Conservation (phyloP, 2,329 filamentous ascomycete species). For the Colletotrichum cereale region DNA sequence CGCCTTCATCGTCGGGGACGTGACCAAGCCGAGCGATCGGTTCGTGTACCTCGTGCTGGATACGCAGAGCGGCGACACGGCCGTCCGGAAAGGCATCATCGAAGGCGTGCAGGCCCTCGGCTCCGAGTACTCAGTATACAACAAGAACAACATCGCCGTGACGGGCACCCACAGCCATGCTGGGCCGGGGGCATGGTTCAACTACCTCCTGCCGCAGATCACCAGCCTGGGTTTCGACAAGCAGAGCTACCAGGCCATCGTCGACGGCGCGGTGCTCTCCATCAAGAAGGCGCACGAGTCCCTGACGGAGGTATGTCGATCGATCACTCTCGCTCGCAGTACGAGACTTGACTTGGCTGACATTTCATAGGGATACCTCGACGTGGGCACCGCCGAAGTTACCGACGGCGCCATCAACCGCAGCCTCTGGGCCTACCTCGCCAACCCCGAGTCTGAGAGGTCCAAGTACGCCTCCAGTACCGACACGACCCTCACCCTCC, state of each 20-base stretch:
- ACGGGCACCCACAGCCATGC: constrained; percentile 95
- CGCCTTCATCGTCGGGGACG: constrained; percentile 86
- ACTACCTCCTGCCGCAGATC: constrained; percentile 93
- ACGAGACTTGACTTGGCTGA: constrained; percentile 18
- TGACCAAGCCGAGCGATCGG: constrained; percentile 74
- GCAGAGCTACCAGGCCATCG: constrained; percentile 90
- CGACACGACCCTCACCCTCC: constrained; percentile 76
- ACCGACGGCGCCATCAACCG: constrained; percentile 87
- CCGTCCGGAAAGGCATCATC: constrained; percentile 87
- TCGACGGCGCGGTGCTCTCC: constrained; percentile 85
- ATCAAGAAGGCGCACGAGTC: constrained; percentile 84
- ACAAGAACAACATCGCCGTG: constrained; percentile 84
- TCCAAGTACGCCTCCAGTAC: constrained; percentile 70
- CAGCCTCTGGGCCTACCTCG: constrained; percentile 87
- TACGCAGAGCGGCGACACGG: constrained; percentile 89
- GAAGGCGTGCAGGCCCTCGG: constrained; percentile 79
- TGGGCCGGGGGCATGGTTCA: constrained; percentile 92
- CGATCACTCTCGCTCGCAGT: neutral
- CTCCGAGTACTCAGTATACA: constrained; percentile 79
- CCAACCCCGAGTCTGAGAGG: constrained; percentile 84
- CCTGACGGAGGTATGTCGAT: constrained; percentile 62
- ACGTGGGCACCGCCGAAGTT: constrained; percentile 77
- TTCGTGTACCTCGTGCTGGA: constrained; percentile 92
- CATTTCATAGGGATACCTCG: constrained; percentile 71
- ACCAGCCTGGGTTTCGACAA: constrained; percentile 88